Evolutionary conservation across 768 basidiomycete genomes (phyloP).

Genomic region (Pulveroboletus sp.): DNA sequence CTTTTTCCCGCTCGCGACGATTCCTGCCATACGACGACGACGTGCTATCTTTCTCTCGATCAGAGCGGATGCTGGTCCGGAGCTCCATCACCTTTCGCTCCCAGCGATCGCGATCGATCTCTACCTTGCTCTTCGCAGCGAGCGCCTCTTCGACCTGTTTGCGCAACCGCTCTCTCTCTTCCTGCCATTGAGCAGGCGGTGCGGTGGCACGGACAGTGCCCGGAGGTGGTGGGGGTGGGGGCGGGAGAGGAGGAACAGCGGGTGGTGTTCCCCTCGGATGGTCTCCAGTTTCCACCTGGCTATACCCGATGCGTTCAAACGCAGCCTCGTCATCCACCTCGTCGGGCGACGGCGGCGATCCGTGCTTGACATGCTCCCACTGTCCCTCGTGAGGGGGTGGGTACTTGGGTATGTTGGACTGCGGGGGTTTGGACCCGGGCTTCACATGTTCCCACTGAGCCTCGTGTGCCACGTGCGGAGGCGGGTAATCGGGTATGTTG

Average conservation of each 20-base stretch:
- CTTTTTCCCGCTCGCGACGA: constrained; percentile 20
- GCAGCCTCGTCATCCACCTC: constrained; percentile 15
- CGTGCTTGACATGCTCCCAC: constrained; percentile 17
- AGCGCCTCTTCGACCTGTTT: constrained; percentile 14
- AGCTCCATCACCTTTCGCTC: constrained; percentile 20
- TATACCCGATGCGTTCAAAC: constrained; percentile 19
- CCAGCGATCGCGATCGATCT: constrained; percentile 19
- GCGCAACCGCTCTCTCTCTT: constrained; percentile 10
- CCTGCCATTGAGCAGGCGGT: neutral
- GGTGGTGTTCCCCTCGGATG: neutral
- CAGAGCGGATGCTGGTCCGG: constrained; percentile 7
- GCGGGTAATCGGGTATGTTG: neutral
- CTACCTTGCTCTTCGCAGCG: constrained; percentile 12
- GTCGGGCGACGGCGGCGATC: constrained; percentile 10
- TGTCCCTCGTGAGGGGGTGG: no score
- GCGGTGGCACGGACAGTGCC: neutral
- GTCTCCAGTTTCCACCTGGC: constrained; percentile 14
- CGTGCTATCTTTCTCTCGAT: constrained; percentile 19
- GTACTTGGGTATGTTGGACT: neutral
- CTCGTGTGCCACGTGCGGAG: constrained; percentile 3
- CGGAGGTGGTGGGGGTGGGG: neutral
- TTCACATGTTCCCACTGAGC: constrained; percentile 25
- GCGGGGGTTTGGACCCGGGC: no score
- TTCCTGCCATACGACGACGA: constrained; percentile 4
- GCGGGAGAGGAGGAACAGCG: neutral